These are phyloP conservation scores for Paramecium tetraurelia DNA, from an alignment of 73 alveolate species.

Conservation along the genomic window DNA sequence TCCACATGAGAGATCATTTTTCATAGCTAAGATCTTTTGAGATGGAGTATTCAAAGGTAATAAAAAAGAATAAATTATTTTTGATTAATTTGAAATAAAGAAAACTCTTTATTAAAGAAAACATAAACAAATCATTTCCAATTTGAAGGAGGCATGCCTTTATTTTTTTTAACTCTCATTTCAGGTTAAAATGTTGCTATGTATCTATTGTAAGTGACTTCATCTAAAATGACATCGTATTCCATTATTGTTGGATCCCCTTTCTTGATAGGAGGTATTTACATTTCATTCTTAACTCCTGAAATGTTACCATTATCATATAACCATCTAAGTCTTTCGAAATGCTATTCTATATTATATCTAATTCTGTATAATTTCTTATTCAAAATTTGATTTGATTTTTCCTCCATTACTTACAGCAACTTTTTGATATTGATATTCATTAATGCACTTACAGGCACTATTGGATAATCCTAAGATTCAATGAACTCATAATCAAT, in stretches of 20 bases:
- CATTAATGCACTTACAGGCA: conserved; percentile 63
- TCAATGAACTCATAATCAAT: conserved; percentile 18
- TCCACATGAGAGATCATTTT: too few relatives aligned
- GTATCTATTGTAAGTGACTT: conserved; percentile 59
- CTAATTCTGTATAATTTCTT: conserved; percentile 33
- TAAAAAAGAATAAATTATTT: too few relatives aligned
- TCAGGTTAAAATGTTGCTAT: conserved; percentile 48
- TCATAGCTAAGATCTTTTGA: too few relatives aligned
- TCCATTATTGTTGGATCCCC: conserved; percentile 50
- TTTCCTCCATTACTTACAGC: conserved; percentile 18
- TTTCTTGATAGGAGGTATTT: conserved; percentile 1
- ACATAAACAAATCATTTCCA: conserved; percentile 3
- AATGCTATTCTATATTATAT: conserved; percentile 49
- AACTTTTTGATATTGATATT: conserved; percentile 58
- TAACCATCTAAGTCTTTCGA: conserved; percentile 62
- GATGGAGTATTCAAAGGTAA: too few relatives aligned
- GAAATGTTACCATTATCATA: conserved; percentile 57
- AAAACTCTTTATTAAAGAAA: background rate
- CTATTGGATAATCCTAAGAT: conserved; percentile 62
- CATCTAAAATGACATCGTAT: conserved; percentile 54
- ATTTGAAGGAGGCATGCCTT: conserved; percentile 48
- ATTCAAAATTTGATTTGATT: conserved; percentile 39
- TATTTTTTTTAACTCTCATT: conserved; percentile 12
- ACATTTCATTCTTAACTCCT: conserved; percentile 40
- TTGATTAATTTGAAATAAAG: too few relatives aligned